Evolutionary conservation across 1,139 yeast species (phyloP).

Genomic region (Candida sojae): DNA sequence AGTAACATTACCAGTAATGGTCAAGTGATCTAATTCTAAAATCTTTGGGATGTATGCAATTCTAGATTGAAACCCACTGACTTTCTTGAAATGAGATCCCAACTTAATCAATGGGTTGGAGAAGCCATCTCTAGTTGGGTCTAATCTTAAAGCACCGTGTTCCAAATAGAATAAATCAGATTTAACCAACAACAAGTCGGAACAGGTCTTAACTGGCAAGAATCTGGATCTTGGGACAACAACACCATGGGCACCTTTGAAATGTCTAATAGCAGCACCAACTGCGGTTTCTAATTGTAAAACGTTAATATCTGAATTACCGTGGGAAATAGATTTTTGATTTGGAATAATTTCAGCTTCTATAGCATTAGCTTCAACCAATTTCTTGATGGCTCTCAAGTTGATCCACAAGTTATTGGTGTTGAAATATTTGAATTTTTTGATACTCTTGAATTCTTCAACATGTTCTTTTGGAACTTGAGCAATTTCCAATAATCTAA

Average conservation of each 20-base stretch:
- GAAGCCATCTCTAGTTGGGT: conserved; percentile 80
- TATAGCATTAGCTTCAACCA: conserved; percentile 81
- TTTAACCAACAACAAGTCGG: conserved; percentile 90
- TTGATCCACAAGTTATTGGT: conserved; percentile 98
- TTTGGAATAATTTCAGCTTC: conserved; percentile 96
- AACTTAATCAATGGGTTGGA: conserved; percentile 93
- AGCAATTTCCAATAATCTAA: conserved; percentile 93
- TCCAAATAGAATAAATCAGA: conserved; percentile 91
- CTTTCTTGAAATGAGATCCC: conserved; percentile 96
- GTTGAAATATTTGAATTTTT: conserved; percentile 96
- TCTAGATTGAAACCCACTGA: conserved; percentile 84
- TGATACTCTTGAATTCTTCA: conserved; percentile 96
- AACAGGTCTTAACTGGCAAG: conserved; percentile 96
- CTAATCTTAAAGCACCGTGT: conserved; percentile 88
- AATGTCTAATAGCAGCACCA: conserved; percentile 98
- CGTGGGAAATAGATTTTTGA: conserved; percentile 76
- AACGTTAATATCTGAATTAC: conserved; percentile 78
- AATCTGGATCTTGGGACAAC: conserved; percentile 97
- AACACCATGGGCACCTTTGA: conserved; percentile 94
- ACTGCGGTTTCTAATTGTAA: conserved; percentile 97
- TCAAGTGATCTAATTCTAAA: conserved; percentile 92
- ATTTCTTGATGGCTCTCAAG: conserved; percentile 88
- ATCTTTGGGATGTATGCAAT: conserved; percentile 96
- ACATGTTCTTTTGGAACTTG: conserved; percentile 99
- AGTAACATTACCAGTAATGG: conserved; percentile 94